Evolutionary conservation across 257 asterid genomes (phyloP).

Genomic region (Nicotiana tabacum): DNA sequence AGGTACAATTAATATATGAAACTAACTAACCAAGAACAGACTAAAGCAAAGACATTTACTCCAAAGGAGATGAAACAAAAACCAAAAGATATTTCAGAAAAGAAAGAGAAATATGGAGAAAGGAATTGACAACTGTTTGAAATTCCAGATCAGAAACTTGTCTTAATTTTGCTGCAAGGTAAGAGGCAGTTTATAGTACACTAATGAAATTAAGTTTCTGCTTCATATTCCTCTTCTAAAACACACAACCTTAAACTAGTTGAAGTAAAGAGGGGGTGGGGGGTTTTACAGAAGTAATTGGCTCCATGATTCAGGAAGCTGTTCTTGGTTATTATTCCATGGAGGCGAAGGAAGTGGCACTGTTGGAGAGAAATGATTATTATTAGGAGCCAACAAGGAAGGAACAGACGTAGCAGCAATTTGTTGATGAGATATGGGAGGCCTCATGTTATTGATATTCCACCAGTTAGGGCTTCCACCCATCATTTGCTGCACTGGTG

Average conservation of each 20-base stretch:
- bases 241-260: no score
- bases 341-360: conserved; percentile 17
- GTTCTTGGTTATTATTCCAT: conserved; percentile 44
- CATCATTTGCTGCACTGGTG: conserved; percentile 56
- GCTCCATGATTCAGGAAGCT: conserved; percentile 64
- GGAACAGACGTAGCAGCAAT: background rate
- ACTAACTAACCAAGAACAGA: background rate
- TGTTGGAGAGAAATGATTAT: conserved; percentile 21
- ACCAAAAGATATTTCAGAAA: no score
- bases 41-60: background rate
- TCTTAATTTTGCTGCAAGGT: no score
- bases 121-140: no score
- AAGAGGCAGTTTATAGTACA: no score
- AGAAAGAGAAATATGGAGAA: no score
- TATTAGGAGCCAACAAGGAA: conserved; percentile 27
- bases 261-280: conserved; percentile 5
- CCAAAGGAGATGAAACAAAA: background rate
- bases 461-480: conserved; percentile 60
- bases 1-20: background rate
- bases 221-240: no score
- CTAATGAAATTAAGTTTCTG: no score
- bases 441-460: conserved; percentile 37
- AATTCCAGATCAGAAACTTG: no score
- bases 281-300: conserved; percentile 52
- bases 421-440: conserved; percentile 25